These are phyloP conservation scores for Cutaneotrichosporon sp. DNA, from an alignment of 1,284 basidiomycete genomes.

Conservation along the genomic window DNA sequence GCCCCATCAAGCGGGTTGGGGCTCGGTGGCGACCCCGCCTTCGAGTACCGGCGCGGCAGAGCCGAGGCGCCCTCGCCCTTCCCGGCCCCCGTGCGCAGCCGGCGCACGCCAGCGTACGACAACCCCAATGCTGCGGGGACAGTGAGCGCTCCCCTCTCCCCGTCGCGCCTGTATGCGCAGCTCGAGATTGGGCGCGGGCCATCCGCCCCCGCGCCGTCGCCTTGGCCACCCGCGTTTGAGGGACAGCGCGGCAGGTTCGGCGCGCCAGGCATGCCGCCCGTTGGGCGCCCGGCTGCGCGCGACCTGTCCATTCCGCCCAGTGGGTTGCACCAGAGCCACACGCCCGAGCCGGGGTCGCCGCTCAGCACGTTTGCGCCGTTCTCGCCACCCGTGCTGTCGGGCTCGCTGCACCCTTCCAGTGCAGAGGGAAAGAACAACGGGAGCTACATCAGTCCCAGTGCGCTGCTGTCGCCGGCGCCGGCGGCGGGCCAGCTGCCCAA, in stretches of 20 bases:
- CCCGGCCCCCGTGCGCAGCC: conserved; percentile 9
- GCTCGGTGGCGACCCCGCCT: conserved; percentile 28
- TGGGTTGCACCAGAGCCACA: conserved; percentile 16
- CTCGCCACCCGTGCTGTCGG: conserved; percentile 32
- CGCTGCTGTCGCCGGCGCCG: conserved; percentile 39
- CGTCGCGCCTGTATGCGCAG: conserved; percentile 49
- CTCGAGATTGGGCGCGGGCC: conserved; percentile 40
- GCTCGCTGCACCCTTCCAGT: conserved; percentile 25
- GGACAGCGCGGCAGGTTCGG: conserved; percentile 19
- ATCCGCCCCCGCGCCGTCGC: conserved; percentile 10
- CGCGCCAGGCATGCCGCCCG: conserved; percentile 15
- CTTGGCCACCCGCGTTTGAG: conserved; percentile 11
- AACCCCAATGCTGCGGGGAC: conserved; percentile 44
- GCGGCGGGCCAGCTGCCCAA: background rate
- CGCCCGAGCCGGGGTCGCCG: conserved; percentile 26
- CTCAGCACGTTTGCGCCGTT: conserved; percentile 48
- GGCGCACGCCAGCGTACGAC: conserved; percentile 32
- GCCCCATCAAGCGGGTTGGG: conserved; percentile 26
- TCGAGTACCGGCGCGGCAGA: conserved; percentile 25
- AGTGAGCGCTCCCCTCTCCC: conserved; percentile 50
- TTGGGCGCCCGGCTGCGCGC: background rate
- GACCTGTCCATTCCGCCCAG: conserved; percentile 19
- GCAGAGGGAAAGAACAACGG: conserved; percentile 12
- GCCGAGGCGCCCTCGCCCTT: conserved; percentile 12
- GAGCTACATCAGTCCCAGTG: conserved; percentile 44